Conservation (phyloP, 1,284 basidiomycete species). For the Ganoderma lucidum region DNA sequence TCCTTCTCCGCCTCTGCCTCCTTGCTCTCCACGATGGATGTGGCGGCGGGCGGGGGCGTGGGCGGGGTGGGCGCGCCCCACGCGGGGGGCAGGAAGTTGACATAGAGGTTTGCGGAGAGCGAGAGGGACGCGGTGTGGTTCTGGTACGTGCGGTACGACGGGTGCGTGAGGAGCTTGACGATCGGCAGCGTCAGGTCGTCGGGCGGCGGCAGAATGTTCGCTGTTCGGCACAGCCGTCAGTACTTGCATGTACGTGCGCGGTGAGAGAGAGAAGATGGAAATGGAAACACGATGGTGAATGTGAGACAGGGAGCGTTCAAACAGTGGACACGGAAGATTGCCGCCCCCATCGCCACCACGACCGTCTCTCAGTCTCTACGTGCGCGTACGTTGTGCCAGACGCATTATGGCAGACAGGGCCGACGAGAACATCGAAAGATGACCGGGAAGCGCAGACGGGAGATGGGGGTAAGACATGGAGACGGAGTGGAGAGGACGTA, state of each 20-base stretch:
- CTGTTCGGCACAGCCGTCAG: constrained; percentile 47
- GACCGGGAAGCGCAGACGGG: neutral
- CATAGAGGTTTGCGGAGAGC: constrained; percentile 73
- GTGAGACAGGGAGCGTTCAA: neutral
- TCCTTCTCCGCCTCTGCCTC: constrained; percentile 52
- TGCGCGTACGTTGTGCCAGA: neutral
- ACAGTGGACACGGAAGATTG: neutral
- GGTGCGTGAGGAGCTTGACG: constrained; percentile 80
- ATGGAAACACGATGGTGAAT: neutral
- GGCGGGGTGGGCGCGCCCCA: constrained; percentile 74
- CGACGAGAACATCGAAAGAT: neutral
- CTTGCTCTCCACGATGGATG: constrained; percentile 60
- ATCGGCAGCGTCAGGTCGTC: constrained; percentile 75
- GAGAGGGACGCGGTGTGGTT: constrained; percentile 79
- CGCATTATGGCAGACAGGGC: neutral
- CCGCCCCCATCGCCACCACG: constrained; percentile 3
- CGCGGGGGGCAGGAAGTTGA: constrained; percentile 84
- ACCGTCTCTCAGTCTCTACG: neutral
- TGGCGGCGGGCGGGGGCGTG: constrained; percentile 49
- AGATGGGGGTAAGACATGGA: neutral
- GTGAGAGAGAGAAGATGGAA: neutral
- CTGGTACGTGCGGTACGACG: constrained; percentile 78
- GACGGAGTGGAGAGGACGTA: constrained; percentile 49
- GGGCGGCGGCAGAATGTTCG: constrained; percentile 87
- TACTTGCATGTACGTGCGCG: neutral